These are phyloP conservation scores for Scheffersomyces insectosa DNA, from an alignment of 1,139 yeast genomes.

Conservation along the genomic window DNA sequence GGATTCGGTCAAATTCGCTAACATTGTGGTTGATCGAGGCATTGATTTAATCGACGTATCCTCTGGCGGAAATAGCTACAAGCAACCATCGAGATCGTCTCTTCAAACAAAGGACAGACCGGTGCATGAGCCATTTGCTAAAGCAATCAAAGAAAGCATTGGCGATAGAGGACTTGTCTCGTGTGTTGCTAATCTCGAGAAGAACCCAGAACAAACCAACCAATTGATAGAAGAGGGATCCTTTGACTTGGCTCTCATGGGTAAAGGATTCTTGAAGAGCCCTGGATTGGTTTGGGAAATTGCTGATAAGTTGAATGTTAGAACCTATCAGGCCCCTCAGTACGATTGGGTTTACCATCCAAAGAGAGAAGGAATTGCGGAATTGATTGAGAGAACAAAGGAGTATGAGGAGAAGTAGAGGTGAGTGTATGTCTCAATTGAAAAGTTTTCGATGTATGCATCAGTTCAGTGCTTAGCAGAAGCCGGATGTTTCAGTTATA, in stretches of 20 bases:
- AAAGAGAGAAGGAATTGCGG: slow-evolving; percentile 1
- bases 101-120: slow-evolving; percentile 9
- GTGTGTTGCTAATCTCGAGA: slow-evolving; percentile 45
- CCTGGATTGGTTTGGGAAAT: slow-evolving; percentile 49
- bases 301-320: slow-evolving; percentile 49
- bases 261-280: slow-evolving; percentile 42
- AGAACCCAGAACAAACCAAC: slow-evolving; percentile 32
- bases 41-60: slow-evolving; percentile 55
- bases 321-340: slow-evolving; percentile 38
- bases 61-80: slow-evolving; percentile 50
- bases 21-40: slow-evolving; percentile 42
- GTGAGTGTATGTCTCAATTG: background rate
- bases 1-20: slow-evolving; percentile 46
- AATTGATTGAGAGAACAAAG: slow-evolving; percentile 1
- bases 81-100: slow-evolving; percentile 27
- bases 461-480: background rate
- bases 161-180: slow-evolving; percentile 43
- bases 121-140: slow-evolving; percentile 39
- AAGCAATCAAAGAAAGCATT: slow-evolving; percentile 40
- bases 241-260: slow-evolving; percentile 49
- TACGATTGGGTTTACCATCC: slow-evolving; percentile 25
- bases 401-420: no score
- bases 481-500: no score
- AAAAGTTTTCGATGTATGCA: background rate
- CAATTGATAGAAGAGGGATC: slow-evolving; percentile 36